Base-by-base conservation (phyloP, 352 stramenopile species). In the Pythium phragmiticola region DNA sequence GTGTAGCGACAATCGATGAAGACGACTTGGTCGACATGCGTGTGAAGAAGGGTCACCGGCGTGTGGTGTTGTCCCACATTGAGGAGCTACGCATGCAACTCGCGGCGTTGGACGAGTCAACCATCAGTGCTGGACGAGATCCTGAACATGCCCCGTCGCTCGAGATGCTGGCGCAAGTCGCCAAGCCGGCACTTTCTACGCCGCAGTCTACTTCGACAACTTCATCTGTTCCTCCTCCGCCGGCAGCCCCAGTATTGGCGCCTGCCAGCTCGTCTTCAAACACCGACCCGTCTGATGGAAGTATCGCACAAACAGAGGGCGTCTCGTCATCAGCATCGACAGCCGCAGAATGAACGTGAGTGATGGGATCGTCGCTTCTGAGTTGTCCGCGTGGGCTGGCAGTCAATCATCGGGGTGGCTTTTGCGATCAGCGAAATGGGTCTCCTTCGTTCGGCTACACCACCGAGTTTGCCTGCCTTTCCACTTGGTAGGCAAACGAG, bases 21-120 rank as follows among this genome's bases (percentile, higher is more conserved):
- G 77, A 90, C 23, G 87, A 95, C 43, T 71, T 95, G 53, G 85
- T 93, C 52, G 87, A 95, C 52, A 95, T 95, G 87, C 68, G 84
- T 39, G 87, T 95, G 54, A 95, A 95, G 72, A 95, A 95, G 63
- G 87, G 86, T 7, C 87, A 95, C 70, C 84, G 87, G 13, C 80
- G 87, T 47, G 76, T 92, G n/a, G 81, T 95, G 46, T 70, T 95
- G 19, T 86, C 84, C 36, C 84, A 95, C 71, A 95, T 95, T 51
- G 80, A 95, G 63, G 87, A 95, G 50, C 72, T 95, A 14, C 82
- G 83, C 43, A 81, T 75, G 45, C 80, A 93, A 42, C 69, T 95
- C n/a, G 52, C 65, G 0, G 30, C 80, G 42, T 60, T 89, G 34
- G 87, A 95, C 63, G 84, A 92, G 57, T 87, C 74, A 34, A 63